Base-by-base conservation (phyloP, 2,329 filamentous ascomycete species). In the Salinomyces thailandicus region DNA sequence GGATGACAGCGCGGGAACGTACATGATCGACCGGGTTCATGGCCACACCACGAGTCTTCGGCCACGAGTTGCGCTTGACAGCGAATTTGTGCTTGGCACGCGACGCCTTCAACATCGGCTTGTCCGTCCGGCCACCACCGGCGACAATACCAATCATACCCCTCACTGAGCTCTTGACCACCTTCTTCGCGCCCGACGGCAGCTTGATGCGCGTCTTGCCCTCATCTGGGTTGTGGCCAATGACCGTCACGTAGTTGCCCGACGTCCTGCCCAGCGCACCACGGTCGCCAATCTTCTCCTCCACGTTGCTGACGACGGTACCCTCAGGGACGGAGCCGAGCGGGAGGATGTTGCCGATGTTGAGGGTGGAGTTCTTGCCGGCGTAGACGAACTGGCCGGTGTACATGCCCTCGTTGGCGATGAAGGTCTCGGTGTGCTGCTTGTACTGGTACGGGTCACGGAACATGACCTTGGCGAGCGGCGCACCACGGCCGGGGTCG, bases 11-110 rank as follows among this genome's bases (percentile, higher is more conserved):
- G 27, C 15, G 27, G 27, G 5, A 30, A 30, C 70, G 64, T 72
- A 73, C 69, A 79, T 98, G 91, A 74, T 98, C 91, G 63, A 98
- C 91, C 62, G 91, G 91, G 77, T 98, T 98, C 91, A 98, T 98
- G 72, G 91, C 91, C 81, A 98, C 91, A 95, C 91, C 91, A 91
- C 91, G 89, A 78, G 91, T 98, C 85, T 93, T 95, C 73, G 91
- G 91, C 91, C 91, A 98, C 66, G 80, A 89, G 85, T 98, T 96
- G 67, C 91, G 86, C 86, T 98, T 98, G 75, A 95, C 93, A 59
- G 87, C 86, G 75, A 94, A 98, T 84, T 98, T 98, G 69, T 96
- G 89, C 85, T 96, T 98, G 63, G 91, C 91, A 66, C 91, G 85
- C 63, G 89, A 96, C 62, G 91, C 91, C 89, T 98, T 98, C 62